Evolutionary conservation across 495 filamentous ascomycete species (phyloP).

Genomic region (Penicillium paxilli): DNA sequence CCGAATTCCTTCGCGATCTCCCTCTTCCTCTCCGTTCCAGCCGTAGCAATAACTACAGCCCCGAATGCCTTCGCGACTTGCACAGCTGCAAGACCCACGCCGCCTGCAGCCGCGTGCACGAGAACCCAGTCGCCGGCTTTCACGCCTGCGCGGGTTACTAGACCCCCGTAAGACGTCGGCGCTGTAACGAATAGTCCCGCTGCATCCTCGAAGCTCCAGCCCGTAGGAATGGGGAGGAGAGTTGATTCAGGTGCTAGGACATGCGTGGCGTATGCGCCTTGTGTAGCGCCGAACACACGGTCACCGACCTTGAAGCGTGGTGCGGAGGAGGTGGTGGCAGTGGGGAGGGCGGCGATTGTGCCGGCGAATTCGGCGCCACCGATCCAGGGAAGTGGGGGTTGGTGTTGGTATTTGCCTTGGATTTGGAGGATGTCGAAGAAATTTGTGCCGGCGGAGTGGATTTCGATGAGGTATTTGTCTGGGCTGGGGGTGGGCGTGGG

Average conservation of each 20-base stretch:
- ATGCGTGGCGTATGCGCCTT: constrained; percentile 84
- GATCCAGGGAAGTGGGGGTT: constrained; percentile 79
- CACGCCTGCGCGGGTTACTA: constrained; percentile 75
- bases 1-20: constrained; percentile 76
- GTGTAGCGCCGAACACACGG: constrained; percentile 80
- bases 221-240: constrained; percentile 71
- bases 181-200: constrained; percentile 90
- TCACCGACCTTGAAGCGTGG: constrained; percentile 71
- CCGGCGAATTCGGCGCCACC: constrained; percentile 87
- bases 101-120: constrained; percentile 89
- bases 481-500: constrained; percentile 67
- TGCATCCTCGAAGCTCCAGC: constrained; percentile 82
- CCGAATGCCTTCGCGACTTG: constrained; percentile 92
- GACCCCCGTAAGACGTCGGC: constrained; percentile 83
- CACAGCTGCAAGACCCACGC: constrained; percentile 88
- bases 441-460: constrained; percentile 87
- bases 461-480: constrained; percentile 82
- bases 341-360: constrained; percentile 64
- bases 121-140: constrained; percentile 83
- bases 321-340: constrained; percentile 30
- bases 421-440: constrained; percentile 96
- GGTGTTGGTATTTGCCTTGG: constrained; percentile 73
- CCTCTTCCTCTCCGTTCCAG: constrained; percentile 74
- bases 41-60: constrained; percentile 87
- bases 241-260: constrained; percentile 63